A percentile compares a stretch with the other conserved stretches of the same genome.
These are phyloP conservation scores for Durusdinium trenchii DNA, from an alignment of 73 alveolate genomes.

Conservation along the genomic window DNA sequence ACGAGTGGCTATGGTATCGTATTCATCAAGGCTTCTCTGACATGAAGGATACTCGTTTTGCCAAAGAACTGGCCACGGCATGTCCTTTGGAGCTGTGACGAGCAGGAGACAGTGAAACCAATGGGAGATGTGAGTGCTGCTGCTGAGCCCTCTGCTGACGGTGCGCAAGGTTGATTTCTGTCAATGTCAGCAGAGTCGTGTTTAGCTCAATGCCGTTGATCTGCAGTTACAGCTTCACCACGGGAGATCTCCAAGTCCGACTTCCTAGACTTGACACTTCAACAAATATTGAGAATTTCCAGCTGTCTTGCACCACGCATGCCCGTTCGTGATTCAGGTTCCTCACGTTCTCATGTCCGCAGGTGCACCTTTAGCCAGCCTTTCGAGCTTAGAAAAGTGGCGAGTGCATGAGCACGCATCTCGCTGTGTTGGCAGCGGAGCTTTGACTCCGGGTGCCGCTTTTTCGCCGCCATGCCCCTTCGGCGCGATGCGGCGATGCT, in stretches of 20 bases:
- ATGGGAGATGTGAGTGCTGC: conserved; percentile 89
- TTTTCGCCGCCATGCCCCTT: too few species aligned
- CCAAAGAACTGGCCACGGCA: neutral
- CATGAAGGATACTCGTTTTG: conserved; percentile 55
- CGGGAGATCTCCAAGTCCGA: neutral
- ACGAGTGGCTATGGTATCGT: conserved; percentile 95
- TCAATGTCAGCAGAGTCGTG: neutral
- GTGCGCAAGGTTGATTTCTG: neutral
- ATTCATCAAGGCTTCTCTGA: conserved; percentile 91
- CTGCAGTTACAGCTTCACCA: neutral
- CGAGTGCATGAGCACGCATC: too few species aligned
- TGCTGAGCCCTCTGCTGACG: conserved; percentile 66
- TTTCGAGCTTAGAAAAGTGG: too few species aligned
- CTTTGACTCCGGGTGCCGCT: too few species aligned
- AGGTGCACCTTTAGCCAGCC: too few species aligned
- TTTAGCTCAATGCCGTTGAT: neutral
- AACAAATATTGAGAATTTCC: too few species aligned
- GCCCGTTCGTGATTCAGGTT: too few species aligned
- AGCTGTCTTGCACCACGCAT: too few species aligned
- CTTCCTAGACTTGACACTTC: too few species aligned
- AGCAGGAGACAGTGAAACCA: conserved; percentile 85
- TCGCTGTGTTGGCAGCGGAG: too few species aligned
- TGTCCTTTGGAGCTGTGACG: neutral
- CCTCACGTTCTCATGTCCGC: too few species aligned
- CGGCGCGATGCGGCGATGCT: too few species aligned